These are phyloP conservation scores for Schizophyllum amplum DNA, from an alignment of 1,284 basidiomycete genomes.

Conservation along the genomic window DNA sequence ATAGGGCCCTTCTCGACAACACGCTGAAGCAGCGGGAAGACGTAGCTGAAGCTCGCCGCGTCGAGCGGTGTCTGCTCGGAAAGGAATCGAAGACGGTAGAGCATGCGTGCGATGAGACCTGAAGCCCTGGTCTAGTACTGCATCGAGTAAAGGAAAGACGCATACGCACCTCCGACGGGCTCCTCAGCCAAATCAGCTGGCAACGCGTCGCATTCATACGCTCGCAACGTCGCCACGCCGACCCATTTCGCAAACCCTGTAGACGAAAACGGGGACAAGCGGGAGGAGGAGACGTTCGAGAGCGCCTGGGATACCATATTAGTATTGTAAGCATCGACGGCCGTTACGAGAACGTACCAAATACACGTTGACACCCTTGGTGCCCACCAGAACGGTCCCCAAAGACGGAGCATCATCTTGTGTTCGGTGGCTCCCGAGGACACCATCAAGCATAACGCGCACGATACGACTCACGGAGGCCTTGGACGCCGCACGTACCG, in stretches of 20 bases:
- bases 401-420: constrained; percentile 56
- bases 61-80: constrained; percentile 83
- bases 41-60: constrained; percentile 77
- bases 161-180: constrained; percentile 51
- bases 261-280: constrained; percentile 42
- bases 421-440: background rate
- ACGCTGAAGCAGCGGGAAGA: constrained; percentile 74
- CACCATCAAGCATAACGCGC: background rate
- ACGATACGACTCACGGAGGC: background rate
- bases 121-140: constrained; percentile 4
- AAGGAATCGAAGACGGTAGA: constrained; percentile 81
- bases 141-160: constrained; percentile 3
- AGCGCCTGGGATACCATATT: constrained; percentile 38
- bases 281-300: constrained; percentile 56
- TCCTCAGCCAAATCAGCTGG: constrained; percentile 73
- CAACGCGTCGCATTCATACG: constrained; percentile 55
- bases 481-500: background rate
- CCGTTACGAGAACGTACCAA: constrained; percentile 50
- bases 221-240: constrained; percentile 75
- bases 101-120: constrained; percentile 78
- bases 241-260: constrained; percentile 52
- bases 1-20: constrained; percentile 64
- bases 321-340: background rate
- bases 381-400: constrained; percentile 54
- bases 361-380: constrained; percentile 66